Conservation (phyloP, 2,329 filamentous ascomycete genomes). For the Penicillium sp. region DNA sequence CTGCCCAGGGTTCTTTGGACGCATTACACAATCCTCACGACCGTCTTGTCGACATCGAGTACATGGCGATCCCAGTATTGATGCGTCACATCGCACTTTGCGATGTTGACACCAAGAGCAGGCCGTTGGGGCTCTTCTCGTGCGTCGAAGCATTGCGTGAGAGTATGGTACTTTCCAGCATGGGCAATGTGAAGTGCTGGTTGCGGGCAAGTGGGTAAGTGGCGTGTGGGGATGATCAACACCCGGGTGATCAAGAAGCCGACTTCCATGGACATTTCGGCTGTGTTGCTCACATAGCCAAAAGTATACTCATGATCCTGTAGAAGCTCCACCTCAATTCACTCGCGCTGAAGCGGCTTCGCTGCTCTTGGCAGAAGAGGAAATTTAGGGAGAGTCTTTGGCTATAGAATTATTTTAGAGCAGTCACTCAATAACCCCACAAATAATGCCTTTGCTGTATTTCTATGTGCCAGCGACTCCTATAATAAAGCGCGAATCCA, state of each 20-base stretch:
- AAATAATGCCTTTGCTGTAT: too few species aligned
- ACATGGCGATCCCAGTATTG: constrained; percentile 44
- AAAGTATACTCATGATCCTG: background rate
- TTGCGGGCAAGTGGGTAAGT: background rate
- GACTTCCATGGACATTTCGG: background rate
- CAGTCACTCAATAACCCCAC: too few species aligned
- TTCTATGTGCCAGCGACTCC: too few species aligned
- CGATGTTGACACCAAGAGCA: constrained; percentile 37
- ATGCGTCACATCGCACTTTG: constrained; percentile 35
- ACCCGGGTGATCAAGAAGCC: background rate
- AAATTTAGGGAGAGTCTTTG: too few species aligned
- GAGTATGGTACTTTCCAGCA: background rate
- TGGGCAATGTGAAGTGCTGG: background rate
- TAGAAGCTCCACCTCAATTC: background rate
- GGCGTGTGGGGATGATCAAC: background rate
- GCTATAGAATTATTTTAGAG: too few species aligned
- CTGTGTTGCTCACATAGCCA: background rate
- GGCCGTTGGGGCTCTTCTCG: constrained; percentile 33
- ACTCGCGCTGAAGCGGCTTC: too few species aligned
- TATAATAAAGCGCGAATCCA: too few species aligned
- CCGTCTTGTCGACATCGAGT: constrained; percentile 57
- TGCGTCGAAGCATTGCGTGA: constrained; percentile 22
- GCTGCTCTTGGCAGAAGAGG: too few species aligned
- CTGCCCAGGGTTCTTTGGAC: constrained; percentile 37
- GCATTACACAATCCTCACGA: constrained; percentile 36